Base-by-base conservation (phyloP, 805 yeast species). In the Pichia ethanolica region DNA sequence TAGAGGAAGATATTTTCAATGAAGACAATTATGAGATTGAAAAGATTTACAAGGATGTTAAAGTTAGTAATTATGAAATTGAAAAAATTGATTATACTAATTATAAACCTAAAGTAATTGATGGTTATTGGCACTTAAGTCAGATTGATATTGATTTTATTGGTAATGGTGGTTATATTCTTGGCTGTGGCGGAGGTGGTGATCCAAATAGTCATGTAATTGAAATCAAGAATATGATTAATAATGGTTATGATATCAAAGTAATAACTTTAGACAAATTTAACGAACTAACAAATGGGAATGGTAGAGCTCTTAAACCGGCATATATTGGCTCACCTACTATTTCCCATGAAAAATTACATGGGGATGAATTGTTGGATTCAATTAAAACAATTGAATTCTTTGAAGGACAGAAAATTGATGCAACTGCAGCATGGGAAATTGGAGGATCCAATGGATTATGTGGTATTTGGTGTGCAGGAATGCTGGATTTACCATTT, bases 111-210 rank as follows among this genome's bases (percentile, higher is more conserved):
- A n/a, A 25, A 27, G 42, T 39, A 1, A 8, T 25, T 9, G 32
- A 39, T n/a, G 32, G 32, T 25, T 8, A 10, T 7, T 39, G 42
- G 42, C 11, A 27, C 26, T 25, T 39, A 9, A 27, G 20, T 13
- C 32, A 26, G 3, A 26, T 14, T 2, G 42, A 39, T 26, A 13
- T 39, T n/a, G 42, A 39, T 20, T 25, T 39, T 9, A 39, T 39
- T 30, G 32, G 42, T 13, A 39, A 25, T 39, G 42, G 42, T 13
- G 27, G 20, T 11, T 39, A 39, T 30, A 39, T 39, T 25, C 34
- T 39, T 10, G 42, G 42, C 5, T 39, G 42, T 39, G 42, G 42
- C 2, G 42, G 42, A 7, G 42, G 42, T 39, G 42, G 42, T 39
- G 5, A 12, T 26, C 42, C 42, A 39, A 27, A 39, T 30, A 27